phyloP scores from a whole-genome alignment of 345 rosid genomes.

The Gossypium herbaceum region DNA sequence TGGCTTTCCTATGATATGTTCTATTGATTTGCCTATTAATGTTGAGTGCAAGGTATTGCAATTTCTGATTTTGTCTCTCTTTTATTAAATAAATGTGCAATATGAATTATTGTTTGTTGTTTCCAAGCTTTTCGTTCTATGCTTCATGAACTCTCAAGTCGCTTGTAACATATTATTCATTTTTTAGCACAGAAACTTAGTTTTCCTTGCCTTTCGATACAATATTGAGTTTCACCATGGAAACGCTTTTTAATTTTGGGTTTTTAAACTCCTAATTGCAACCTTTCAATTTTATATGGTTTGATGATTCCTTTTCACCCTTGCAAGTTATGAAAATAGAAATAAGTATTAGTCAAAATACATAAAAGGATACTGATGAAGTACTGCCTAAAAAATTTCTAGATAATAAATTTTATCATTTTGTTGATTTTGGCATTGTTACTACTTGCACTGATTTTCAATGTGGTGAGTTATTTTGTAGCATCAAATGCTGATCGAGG shows the following conservation, averaged over 20 bases:
- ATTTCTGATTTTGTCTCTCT: conserved; percentile 8
- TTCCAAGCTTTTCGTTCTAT: not conserved
- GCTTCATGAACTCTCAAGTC: not conserved
- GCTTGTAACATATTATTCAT: not conserved
- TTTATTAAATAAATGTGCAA: not conserved
- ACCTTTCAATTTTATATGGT: not conserved
- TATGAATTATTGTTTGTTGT: not conserved
- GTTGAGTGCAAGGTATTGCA: conserved; percentile 40
- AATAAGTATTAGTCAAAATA: not conserved
- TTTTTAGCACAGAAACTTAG: not conserved
- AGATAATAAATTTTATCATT: not conserved
- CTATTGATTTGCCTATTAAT: conserved; percentile 60
- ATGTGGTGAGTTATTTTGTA: conserved; percentile 27
- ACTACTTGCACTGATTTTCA: conserved; percentile 1
- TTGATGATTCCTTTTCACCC: not conserved
- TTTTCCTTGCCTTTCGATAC: not conserved
- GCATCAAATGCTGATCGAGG: conserved; percentile 40
- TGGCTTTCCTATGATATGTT: conserved; percentile 60
- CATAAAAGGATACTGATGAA: not conserved
- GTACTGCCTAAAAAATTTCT: not conserved
- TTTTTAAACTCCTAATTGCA: not conserved
- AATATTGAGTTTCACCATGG: not conserved
- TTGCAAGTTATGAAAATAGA: not conserved
- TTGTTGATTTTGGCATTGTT: not conserved
- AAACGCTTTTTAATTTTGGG: not conserved